Percentiles rank a stretch among this genome's conserved stretches.
phyloP scores from a whole-genome alignment of 148 eudicot species.

The Chenopodium album region DNA sequence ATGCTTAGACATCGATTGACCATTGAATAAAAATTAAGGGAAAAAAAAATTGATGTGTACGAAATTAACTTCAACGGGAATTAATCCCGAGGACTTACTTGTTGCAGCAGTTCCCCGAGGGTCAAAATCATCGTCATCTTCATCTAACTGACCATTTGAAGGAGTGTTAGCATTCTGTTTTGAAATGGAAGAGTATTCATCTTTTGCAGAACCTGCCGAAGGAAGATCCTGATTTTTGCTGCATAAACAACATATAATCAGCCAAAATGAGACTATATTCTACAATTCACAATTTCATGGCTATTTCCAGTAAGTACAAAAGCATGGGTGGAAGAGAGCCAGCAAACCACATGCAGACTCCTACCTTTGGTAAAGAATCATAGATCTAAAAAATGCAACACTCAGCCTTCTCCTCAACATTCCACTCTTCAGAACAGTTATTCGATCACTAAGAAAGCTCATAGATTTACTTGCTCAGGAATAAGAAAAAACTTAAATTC shows the following conservation, averaged over 20 bases:
- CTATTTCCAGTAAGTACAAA: background rate
- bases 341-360: background rate
- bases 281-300: background rate
- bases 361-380: background rate
- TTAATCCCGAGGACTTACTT: slow-evolving; percentile 46
- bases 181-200: slow-evolving; percentile 33
- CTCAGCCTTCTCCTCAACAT: background rate
- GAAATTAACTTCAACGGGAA: background rate
- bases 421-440: background rate
- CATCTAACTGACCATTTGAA: slow-evolving; percentile 45
- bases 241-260: slow-evolving; percentile 29
- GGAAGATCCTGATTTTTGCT: slow-evolving; percentile 44
- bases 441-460: background rate
- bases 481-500: background rate
- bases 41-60: background rate
- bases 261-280: background rate
- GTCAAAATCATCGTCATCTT: slow-evolving; percentile 87
- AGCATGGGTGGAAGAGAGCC: background rate
- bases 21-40: background rate
- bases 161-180: slow-evolving; percentile 42
- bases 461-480: background rate
- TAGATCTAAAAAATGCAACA: background rate
- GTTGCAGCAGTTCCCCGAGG: slow-evolving; percentile 71
- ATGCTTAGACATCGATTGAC: background rate
- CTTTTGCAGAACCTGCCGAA: slow-evolving; percentile 42